Conservation (phyloP, 2,329 filamentous ascomycete genomes). For the Colletotrichum paranaense region DNA sequence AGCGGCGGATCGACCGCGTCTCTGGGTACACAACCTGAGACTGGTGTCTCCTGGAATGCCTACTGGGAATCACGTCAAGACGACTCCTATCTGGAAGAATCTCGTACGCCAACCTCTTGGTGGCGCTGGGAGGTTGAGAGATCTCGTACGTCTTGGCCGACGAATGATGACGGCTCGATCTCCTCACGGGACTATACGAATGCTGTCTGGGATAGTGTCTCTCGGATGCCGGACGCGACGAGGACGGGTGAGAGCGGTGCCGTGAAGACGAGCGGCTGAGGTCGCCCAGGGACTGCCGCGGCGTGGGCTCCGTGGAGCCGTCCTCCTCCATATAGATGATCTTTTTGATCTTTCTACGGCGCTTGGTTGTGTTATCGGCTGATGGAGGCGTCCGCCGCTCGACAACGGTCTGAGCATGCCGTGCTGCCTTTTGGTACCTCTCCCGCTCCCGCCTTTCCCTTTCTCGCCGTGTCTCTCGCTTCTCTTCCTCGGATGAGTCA, state of each 20-base stretch:
- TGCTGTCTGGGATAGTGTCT: constrained; percentile 23
- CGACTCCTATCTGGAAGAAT: neutral
- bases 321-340: constrained; percentile 30
- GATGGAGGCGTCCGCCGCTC: constrained; percentile 36
- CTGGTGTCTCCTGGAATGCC: constrained; percentile 15
- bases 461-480: constrained; percentile 35
- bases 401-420: constrained; percentile 13
- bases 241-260: constrained; percentile 31
- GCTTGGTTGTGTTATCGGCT: constrained; percentile 23
- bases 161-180: constrained; percentile 17
- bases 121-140: constrained; percentile 18
- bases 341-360: constrained; percentile 27
- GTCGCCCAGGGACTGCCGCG: constrained; percentile 21
- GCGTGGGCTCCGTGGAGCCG: constrained; percentile 14
- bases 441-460: constrained; percentile 17
- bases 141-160: constrained; percentile 16
- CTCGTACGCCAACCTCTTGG: constrained; percentile 13
- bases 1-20: constrained; percentile 18
- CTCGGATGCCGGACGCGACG: constrained; percentile 32
- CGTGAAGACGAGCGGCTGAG: constrained; percentile 23
- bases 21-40: constrained; percentile 29
- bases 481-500: constrained; percentile 47
- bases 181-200: constrained; percentile 19
- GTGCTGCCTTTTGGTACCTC: neutral
- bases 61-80: constrained; percentile 16